These are phyloP conservation scores for Phalaenopsis equestris DNA, from an alignment of 106 monocot species.

Conservation along the genomic window DNA sequence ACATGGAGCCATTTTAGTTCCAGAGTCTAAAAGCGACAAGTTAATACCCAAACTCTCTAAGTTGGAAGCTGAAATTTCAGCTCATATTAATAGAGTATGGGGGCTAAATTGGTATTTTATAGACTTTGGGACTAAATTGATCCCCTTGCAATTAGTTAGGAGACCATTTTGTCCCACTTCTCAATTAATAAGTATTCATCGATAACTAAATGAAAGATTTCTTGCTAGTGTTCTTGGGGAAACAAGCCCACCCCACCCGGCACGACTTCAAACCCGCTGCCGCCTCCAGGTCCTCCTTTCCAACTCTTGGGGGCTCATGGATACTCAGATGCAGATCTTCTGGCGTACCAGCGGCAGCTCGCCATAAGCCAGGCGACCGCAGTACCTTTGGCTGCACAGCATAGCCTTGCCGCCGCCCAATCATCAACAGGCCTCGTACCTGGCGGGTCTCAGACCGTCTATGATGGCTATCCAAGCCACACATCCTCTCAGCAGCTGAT, in stretches of 20 bases:
- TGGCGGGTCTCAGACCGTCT: constrained; percentile 37
- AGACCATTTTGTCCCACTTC: too few species aligned
- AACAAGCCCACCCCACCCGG: constrained; percentile 67
- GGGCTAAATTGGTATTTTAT: too few species aligned
- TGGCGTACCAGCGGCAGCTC: constrained; percentile 64
- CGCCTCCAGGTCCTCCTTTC: constrained; percentile 40
- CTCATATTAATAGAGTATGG: too few species aligned
- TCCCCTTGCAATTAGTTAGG: too few species aligned
- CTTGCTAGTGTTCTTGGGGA: constrained; percentile 71
- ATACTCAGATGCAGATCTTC: constrained; percentile 45
- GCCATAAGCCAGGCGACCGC: constrained; percentile 39
- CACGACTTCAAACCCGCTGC: constrained; percentile 52
- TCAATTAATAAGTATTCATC: too few species aligned
- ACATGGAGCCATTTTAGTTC: too few species aligned
- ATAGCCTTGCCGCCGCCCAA: constrained; percentile 37
- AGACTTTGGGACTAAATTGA: too few species aligned
- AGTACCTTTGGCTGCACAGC: constrained; percentile 39
- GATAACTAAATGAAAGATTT: neutral
- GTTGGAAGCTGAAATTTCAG: too few species aligned
- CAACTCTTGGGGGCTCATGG: constrained; percentile 34
- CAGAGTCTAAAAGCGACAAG: too few species aligned
- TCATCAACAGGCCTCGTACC: constrained; percentile 34
- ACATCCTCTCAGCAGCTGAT: constrained; percentile 58
- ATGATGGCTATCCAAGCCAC: constrained; percentile 43
- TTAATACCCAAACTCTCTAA: too few species aligned